phyloP scores from a whole-genome alignment of 1,284 basidiomycete genomes.

The Thecaphora thlaspeos region DNA sequence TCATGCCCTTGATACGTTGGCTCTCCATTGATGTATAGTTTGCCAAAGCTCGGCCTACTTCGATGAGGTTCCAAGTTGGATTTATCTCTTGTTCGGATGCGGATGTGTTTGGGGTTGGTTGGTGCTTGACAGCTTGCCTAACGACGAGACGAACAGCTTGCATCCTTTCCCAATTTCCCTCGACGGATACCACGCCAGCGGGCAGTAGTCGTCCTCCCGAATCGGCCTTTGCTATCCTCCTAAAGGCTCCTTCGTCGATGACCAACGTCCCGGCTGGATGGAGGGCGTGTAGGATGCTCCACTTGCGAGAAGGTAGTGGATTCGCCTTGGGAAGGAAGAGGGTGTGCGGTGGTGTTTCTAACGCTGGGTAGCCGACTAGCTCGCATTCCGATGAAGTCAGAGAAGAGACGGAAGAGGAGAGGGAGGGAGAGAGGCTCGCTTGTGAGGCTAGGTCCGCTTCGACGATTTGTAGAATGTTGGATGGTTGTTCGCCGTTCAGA shows the following conservation, averaged over 20 bases:
- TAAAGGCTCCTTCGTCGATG: slow-evolving; percentile 84
- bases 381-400: slow-evolving; percentile 19
- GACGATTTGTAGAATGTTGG: slow-evolving; percentile 78
- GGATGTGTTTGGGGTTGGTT: neutral
- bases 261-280: slow-evolving; percentile 82
- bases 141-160: slow-evolving; percentile 87
- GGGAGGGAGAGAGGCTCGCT: slow-evolving; percentile 7
- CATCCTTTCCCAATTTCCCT: slow-evolving; percentile 86
- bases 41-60: slow-evolving; percentile 88
- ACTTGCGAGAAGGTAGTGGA: slow-evolving; percentile 84
- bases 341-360: slow-evolving; percentile 72
- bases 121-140: slow-evolving; percentile 47
- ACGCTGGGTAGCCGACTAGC: slow-evolving; percentile 33
- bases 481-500: slow-evolving; percentile 64
- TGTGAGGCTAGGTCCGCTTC: slow-evolving; percentile 43
- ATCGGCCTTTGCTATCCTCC: slow-evolving; percentile 77
- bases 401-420: slow-evolving; percentile 32
- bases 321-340: slow-evolving; percentile 74
- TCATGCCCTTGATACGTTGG: slow-evolving; percentile 73
- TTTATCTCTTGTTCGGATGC: too few species aligned
- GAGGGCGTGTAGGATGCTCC: slow-evolving; percentile 92
- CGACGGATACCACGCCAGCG: slow-evolving; percentile 82
- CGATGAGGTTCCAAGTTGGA: slow-evolving; percentile 74
- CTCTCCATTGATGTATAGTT: slow-evolving; percentile 96
- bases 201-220: slow-evolving; percentile 86